Conservation (phyloP, 306 rosid species). For the Cyamopsis tetragonoloba region DNA sequence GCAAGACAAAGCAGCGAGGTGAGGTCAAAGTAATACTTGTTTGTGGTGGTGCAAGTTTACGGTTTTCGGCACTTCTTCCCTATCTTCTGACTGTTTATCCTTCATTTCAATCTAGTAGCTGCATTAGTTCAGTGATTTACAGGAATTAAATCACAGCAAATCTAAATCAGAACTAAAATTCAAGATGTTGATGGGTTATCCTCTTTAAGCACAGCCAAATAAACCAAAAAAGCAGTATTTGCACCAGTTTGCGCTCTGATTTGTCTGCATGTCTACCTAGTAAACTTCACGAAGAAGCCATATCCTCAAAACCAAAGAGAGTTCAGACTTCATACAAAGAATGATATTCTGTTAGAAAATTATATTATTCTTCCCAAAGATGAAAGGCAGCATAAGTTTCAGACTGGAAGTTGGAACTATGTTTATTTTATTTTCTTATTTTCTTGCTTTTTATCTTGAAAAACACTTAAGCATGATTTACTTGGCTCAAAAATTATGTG, state of each 20-base stretch:
- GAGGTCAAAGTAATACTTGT: background rate
- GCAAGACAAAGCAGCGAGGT: background rate
- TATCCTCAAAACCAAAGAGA: background rate
- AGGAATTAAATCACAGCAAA: background rate
- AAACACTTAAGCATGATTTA: background rate
- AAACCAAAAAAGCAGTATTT: background rate
- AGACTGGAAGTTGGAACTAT: background rate
- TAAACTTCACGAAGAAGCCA: background rate
- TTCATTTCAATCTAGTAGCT: background rate
- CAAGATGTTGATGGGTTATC: background rate
- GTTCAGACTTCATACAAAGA: background rate
- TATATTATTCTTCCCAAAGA: background rate
- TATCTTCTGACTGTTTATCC: background rate
- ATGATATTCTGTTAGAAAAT: background rate
- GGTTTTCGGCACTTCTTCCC: background rate
- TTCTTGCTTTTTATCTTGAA: constrained; percentile 9
- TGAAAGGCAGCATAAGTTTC: background rate
- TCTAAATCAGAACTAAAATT: background rate
- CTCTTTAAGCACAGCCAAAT: background rate
- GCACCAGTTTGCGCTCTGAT: background rate
- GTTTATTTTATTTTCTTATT: background rate
- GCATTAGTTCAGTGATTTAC: background rate
- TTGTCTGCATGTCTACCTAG: background rate
- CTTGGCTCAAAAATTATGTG: background rate
- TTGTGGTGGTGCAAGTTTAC: background rate